Evolutionary conservation across 2,329 filamentous ascomycete genomes (phyloP), one percentile per base, ranked within the genome.

Genomic region (Colletotrichum somersetense): DNA sequence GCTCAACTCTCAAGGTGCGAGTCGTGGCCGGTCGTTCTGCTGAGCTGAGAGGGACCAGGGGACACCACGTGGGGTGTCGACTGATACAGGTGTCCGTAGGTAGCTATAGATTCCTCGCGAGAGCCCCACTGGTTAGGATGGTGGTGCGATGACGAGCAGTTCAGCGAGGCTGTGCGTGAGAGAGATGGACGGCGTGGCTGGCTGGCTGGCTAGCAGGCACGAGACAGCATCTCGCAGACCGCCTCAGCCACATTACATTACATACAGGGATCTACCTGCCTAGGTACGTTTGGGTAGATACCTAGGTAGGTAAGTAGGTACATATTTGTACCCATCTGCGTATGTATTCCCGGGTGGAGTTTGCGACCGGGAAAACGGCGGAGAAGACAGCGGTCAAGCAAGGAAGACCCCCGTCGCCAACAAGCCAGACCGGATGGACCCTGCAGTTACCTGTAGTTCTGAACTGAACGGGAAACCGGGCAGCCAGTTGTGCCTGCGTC

Each of bases 401-500:
- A 55, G 69, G 69, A 69, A 72, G 30, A 66, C 66, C 66, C 69
- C 55, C 18, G 66, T 64, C 59, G 55, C 26, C n/a, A 38, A 3
- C 53, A 8, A 68, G 40, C 52, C 68, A 65, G 59, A 40, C 57
- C 55, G 58, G 58, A 68, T 59, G 58, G 58, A 68, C 68, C 68
- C 58, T 67, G 65, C 68, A 68, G 52, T 52, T 38, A 30, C 30
- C 30, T 30, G 30, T 3, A 30, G 3, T 30, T 30, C 30, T 30
- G 30, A 30, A 30, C 33, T 35, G 67, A 66, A 64, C 35, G 57
- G 66, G 71, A 73, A 73, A 72, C 71, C 33, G 50, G 71, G 71
- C 71, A 73, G 73, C 62, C 71, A 67, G 62, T 67, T 50, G 57
- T 61, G 61, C 71, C 73, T 74, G 73, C 73, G 73, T 74, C 73